phyloP scores from a whole-genome alignment of 306 rosid genomes.

The Inga leiocalycina region DNA sequence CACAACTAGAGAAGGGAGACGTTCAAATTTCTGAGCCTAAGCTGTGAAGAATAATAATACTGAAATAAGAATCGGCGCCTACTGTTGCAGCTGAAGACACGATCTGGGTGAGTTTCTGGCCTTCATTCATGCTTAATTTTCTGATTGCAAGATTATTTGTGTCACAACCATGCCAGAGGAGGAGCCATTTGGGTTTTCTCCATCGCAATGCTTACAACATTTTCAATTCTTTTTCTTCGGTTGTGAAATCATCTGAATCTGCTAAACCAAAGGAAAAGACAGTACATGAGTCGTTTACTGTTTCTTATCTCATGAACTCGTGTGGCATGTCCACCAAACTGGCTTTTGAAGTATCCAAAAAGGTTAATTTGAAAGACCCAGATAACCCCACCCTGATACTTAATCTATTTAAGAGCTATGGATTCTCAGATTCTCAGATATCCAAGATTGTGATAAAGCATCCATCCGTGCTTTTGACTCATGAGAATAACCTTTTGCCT shows the following conservation, averaged over 20 bases:
- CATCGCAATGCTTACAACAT: background rate
- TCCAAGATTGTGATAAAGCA: background rate
- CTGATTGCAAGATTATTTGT: background rate
- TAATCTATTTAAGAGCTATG: conserved; percentile 31
- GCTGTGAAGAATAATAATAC: no score
- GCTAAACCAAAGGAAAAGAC: background rate
- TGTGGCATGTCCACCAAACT: conserved; percentile 33
- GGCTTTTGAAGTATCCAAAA: conserved; percentile 26
- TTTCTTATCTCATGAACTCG: conserved; percentile 34
- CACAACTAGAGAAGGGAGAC: no score
- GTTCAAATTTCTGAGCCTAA: no score
- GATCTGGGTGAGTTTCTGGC: background rate
- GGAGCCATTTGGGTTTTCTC: background rate
- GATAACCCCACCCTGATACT: conserved; percentile 28
- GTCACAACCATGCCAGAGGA: background rate
- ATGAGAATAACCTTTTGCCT: conserved; percentile 40
- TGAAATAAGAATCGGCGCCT: no score
- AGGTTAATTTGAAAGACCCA: background rate
- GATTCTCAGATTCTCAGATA: conserved; percentile 39
- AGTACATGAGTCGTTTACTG: conserved; percentile 2
- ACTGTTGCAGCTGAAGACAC: background rate
- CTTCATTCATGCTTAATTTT: background rate
- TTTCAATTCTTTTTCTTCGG: conserved; percentile 16
- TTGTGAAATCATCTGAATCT: background rate
- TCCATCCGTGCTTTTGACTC: conserved; percentile 17